phyloP scores from a whole-genome alignment of 139 green algal species.

The Ettlia oleoabundans region DNA sequence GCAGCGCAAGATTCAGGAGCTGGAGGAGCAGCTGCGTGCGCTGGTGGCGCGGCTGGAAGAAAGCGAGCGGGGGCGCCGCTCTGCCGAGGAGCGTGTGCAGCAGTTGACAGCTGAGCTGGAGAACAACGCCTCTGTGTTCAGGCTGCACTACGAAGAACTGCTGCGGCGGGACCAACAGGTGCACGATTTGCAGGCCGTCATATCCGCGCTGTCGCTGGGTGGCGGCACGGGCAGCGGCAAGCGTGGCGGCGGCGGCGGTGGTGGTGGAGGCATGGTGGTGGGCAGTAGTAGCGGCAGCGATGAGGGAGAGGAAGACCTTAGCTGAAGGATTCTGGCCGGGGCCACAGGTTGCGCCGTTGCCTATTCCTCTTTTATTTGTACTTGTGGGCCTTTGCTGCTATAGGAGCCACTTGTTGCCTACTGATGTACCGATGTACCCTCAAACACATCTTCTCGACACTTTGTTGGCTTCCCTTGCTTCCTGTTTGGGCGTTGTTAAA shows the following conservation, averaged over 20 bases:
- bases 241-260: neutral
- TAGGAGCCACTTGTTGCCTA: no score
- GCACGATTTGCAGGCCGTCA: conserved; percentile 24
- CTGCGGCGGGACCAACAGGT: conserved; percentile 27
- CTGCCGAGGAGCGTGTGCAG: neutral
- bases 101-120: conserved; percentile 22
- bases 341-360: no score
- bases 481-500: no score
- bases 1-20: conserved; percentile 30
- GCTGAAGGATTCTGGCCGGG: neutral
- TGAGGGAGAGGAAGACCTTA: neutral
- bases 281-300: neutral
- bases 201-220: conserved; percentile 28
- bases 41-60: conserved; percentile 10
- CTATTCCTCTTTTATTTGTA: no score
- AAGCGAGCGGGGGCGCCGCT: conserved; percentile 14
- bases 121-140: conserved; percentile 23
- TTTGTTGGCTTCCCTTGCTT: no score
- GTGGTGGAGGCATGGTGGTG: neutral
- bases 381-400: no score
- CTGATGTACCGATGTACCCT: no score
- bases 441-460: no score
- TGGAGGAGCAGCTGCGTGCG: conserved; percentile 9
- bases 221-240: neutral
- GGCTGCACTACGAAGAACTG: conserved; percentile 40